Evolutionary conservation across 768 basidiomycete species (phyloP).

Genomic region (Pisolithus albus): DNA sequence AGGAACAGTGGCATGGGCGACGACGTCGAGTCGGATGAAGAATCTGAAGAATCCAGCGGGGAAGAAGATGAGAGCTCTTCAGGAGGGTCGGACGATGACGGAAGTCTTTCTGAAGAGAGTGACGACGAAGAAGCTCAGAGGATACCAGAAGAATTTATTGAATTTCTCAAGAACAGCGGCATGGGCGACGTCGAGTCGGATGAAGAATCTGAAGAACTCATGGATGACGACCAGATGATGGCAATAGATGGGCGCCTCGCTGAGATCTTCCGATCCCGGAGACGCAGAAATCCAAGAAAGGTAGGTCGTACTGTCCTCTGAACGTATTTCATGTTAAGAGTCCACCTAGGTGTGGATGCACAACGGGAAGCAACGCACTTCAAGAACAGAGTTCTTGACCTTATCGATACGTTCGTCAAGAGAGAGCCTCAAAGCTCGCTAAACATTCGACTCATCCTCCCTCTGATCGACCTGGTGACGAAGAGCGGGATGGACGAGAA

Average conservation of each 20-base stretch:
- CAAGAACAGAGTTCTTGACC: slow-evolving; percentile 91
- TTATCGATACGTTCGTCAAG: slow-evolving; percentile 81
- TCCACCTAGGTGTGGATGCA: slow-evolving; percentile 47
- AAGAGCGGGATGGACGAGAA: slow-evolving; percentile 67
- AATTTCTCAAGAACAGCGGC: slow-evolving; percentile 54
- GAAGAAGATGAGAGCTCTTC: slow-evolving; percentile 27
- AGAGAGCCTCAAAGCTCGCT: slow-evolving; percentile 71
- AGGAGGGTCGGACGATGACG: slow-evolving; percentile 25
- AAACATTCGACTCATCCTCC: slow-evolving; percentile 58
- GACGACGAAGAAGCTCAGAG: slow-evolving; percentile 48
- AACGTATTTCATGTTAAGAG: background rate
- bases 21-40: slow-evolving; percentile 32
- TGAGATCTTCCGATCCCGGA: slow-evolving; percentile 70
- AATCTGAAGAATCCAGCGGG: no score
- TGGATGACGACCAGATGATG: slow-evolving; percentile 99
- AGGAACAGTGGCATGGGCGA: slow-evolving; percentile 53
- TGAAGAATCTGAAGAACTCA: slow-evolving; percentile 55
- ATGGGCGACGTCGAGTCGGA: slow-evolving; percentile 52
- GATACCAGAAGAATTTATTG: slow-evolving; percentile 61
- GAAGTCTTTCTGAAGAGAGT: slow-evolving; percentile 38
- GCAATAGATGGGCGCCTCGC: slow-evolving; percentile 90
- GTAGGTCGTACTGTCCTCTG: slow-evolving; percentile 32
- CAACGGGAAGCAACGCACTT: slow-evolving; percentile 92
- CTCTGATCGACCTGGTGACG: slow-evolving; percentile 70
- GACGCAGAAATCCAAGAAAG: slow-evolving; percentile 59